Evolutionary conservation across 2,329 filamentous ascomycete genomes (phyloP).

Genomic region (Arthrobotrys pseudoclavata): DNA sequence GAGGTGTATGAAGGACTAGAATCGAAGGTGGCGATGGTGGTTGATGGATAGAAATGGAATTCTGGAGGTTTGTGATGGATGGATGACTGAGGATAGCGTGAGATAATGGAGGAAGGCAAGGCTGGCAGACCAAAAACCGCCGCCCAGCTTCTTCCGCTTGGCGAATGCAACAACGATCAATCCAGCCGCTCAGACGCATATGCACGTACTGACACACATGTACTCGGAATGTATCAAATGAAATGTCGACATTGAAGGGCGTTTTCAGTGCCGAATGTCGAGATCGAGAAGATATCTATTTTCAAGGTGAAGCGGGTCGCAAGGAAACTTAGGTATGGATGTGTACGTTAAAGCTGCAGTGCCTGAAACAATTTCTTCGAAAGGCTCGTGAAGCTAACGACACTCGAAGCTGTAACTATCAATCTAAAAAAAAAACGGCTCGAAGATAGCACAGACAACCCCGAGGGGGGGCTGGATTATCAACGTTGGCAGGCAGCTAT

Average conservation of each 20-base stretch:
- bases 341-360: no score
- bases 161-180: slow-evolving; percentile 20
- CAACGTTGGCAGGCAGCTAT: not conserved
- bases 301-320: not conserved
- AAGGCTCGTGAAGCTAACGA: no score
- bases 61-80: slow-evolving; percentile 14
- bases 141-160: slow-evolving; percentile 28
- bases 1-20: not conserved
- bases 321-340: not conserved
- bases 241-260: slow-evolving; percentile 7
- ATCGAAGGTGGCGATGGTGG: not conserved
- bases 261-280: not conserved
- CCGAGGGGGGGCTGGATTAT: not conserved
- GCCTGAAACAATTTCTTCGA: not conserved
- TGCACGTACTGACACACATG: not conserved
- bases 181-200: not conserved
- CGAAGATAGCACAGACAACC: not conserved
- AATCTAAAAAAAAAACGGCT: not conserved
- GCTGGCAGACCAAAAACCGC: slow-evolving; percentile 20
- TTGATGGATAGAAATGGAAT: not conserved
- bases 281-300: not conserved
- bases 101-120: not conserved
- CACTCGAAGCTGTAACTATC: not conserved
- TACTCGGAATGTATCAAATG: slow-evolving; percentile 7
- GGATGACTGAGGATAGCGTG: slow-evolving; percentile 13